phyloP scores from a whole-genome alignment of 1,284 basidiomycete genomes.

The Rhodofomes roseus region DNA sequence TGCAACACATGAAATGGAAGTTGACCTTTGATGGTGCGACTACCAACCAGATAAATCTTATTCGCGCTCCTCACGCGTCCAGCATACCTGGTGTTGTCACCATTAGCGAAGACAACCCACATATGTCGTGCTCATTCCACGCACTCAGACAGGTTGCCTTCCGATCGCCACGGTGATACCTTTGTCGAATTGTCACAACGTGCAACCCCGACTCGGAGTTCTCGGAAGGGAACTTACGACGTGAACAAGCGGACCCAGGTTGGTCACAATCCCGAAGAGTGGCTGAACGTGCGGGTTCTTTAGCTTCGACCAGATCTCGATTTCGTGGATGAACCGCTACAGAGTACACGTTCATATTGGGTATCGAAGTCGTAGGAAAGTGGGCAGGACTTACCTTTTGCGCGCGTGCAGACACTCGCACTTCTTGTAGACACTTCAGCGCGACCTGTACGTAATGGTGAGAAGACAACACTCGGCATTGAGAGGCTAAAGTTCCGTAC shows the following conservation, averaged over 20 bases:
- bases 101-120: not conserved
- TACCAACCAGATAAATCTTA: constrained; percentile 39
- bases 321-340: constrained; percentile 52
- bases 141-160: constrained; percentile 51
- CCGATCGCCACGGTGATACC: constrained; percentile 59
- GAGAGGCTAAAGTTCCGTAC: constrained; percentile 15
- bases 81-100: constrained; percentile 32
- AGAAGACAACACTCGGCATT: not conserved
- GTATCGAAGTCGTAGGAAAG: not conserved
- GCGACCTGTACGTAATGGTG: constrained; percentile 39
- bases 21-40: not conserved
- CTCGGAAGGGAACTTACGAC: not conserved
- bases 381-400: constrained; percentile 27
- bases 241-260: constrained; percentile 33
- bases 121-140: constrained; percentile 6
- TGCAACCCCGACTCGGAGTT: not conserved
- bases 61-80: constrained; percentile 25
- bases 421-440: constrained; percentile 45
- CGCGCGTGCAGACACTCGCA: constrained; percentile 39
- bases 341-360: not conserved
- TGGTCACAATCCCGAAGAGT: constrained; percentile 51
- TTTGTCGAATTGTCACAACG: constrained; percentile 16
- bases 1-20: not conserved
- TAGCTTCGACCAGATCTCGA: constrained; percentile 47
- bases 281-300: constrained; percentile 45